Evolutionary conservation across 176 grass and related monocot genomes (phyloP), one percentile per base, ranked within the genome.

Genomic region (Lolium rigidum): DNA sequence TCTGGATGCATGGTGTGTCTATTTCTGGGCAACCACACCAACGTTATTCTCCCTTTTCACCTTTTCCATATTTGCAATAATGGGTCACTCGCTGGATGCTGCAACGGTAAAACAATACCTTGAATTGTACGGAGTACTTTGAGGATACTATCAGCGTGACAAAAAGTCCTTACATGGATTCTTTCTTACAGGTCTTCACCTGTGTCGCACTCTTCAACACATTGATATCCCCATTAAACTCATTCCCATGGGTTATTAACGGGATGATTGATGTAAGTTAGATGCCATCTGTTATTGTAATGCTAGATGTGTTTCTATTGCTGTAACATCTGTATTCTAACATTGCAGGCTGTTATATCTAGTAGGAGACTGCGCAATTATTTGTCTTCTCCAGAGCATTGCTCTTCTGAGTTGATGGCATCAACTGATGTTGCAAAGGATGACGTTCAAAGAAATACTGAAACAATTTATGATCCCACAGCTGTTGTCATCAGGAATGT

Each of bases 1-100:
- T 91, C 88, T 98, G 81, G 96, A 98, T 81, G 96, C 96, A 39
- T 98, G 93, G 96, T 98, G 96, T 87, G 96, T 98, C 4, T 98
- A 95, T 62, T 98, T 98, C 88, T 98, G 96, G 96, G 96, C 96
- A 84, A 98, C 91, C 24, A 98, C 96, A 5, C 96, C 96, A 22
- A 98, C 96, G 74, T 78, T 98, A 49, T 98, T 98, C 90, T 98
- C 96, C 77, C 88, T 98, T 64, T 95, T 82, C 74, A 98, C 96
- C 51, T 98, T 98, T 91, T 90, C 90, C 38, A 79, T 98, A 72
- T 98, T 95, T 80, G 83, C 88, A 86, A 81, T 90, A 82, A 95
- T 92, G 85, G 96, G 93, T 26, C 90, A 98, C 82, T 86, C 93
- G 67, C 79, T 98, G 63, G 93, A 92, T 87, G 96, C 96, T 81